These are phyloP conservation scores for Solanum sejunctum DNA, from an alignment of 257 asterid species.

Conservation along the genomic window DNA sequence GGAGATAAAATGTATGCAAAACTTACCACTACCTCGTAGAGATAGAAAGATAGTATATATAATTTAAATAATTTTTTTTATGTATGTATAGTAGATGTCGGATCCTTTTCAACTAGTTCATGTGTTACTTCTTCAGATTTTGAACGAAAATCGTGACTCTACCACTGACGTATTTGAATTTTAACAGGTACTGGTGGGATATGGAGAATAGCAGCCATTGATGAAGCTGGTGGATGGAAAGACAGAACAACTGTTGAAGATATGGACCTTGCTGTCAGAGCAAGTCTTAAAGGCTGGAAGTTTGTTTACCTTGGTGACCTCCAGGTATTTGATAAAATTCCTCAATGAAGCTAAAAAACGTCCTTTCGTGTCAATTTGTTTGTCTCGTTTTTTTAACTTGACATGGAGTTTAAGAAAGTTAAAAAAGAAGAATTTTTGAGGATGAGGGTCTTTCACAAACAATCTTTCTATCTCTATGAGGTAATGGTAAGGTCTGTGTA, in stretches of 20 bases:
- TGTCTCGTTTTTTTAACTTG: background rate
- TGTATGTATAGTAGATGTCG: no score
- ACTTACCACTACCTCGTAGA: no score
- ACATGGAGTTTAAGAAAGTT: background rate
- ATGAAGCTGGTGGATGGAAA: slow-evolving; percentile 98
- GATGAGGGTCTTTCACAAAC: no score
- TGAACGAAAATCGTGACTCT: no score
- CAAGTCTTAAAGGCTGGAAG: slow-evolving; percentile 94
- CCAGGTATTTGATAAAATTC: slow-evolving; percentile 31
- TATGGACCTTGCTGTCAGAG: slow-evolving; percentile 95
- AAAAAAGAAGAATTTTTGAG: background rate
- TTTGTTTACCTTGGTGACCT: slow-evolving; percentile 84
- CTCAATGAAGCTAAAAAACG: background rate
- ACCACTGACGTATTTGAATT: background rate
- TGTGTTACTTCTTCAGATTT: no score
- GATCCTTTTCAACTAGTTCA: no score
- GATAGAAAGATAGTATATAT: no score
- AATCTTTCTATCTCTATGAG: no score
- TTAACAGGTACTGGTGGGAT: slow-evolving; percentile 27
- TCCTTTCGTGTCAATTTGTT: background rate
- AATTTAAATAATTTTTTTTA: no score
- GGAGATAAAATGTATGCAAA: no score
- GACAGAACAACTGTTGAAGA: slow-evolving; percentile 93
- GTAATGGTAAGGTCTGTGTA: no score
- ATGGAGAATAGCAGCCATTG: slow-evolving; percentile 88